Evolutionary conservation across 2,329 filamentous ascomycete species (phyloP).

Genomic region (Ophiosphaerella korrae): DNA sequence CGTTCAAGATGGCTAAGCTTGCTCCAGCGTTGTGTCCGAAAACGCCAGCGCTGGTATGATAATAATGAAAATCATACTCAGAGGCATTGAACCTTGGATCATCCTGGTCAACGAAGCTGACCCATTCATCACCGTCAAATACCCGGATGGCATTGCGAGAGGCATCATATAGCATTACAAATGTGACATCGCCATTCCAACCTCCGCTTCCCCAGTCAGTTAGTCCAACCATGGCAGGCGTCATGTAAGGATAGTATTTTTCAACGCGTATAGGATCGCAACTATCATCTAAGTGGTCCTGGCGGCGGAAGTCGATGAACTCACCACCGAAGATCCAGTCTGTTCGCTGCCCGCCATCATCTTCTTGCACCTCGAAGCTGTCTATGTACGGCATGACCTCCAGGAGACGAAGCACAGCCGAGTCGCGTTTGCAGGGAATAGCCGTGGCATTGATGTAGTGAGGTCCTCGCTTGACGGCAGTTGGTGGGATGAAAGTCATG

Average conservation of each 20-base stretch:
- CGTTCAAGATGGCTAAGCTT: background rate
- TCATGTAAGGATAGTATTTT: constrained; percentile 6
- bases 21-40: background rate
- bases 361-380: background rate
- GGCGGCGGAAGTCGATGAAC: constrained; percentile 17
- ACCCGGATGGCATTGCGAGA: constrained; percentile 13
- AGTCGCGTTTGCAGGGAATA: constrained; percentile 9
- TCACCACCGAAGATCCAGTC: constrained; percentile 18
- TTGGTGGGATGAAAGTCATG: constrained; percentile 18
- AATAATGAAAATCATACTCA: background rate
- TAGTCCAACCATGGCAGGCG: constrained; percentile 7
- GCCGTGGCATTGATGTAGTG: constrained; percentile 18
- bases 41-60: background rate
- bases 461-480: constrained; percentile 16
- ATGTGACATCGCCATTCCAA: constrained; percentile 16
- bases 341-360: too few relatives aligned
- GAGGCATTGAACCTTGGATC: background rate
- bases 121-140: constrained; percentile 11
- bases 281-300: constrained; percentile 2
- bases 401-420: constrained; percentile 16
- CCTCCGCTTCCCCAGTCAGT: constrained; percentile 16
- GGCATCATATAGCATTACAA: constrained; percentile 17
- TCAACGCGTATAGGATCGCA: constrained; percentile 2
- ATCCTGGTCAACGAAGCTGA: background rate
- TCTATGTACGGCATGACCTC: constrained; percentile 23